These are phyloP conservation scores for Aphanomyces euteiches DNA, from an alignment of 352 stramenopile species.

Conservation along the genomic window DNA sequence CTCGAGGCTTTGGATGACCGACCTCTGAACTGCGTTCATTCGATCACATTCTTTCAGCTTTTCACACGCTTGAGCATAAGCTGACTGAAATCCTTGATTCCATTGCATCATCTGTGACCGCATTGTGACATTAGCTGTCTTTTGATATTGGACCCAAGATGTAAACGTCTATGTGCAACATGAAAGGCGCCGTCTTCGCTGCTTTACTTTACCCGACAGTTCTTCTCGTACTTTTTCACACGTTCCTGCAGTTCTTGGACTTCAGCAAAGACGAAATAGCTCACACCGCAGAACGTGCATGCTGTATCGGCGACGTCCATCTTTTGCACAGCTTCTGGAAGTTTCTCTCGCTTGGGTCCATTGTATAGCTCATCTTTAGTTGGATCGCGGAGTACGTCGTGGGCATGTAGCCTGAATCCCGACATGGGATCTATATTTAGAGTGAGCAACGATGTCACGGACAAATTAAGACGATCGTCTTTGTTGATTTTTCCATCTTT, in stretches of 20 bases:
- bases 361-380: conserved; percentile 70
- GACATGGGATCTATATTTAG: conserved; percentile 15
- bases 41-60: conserved; percentile 36
- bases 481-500: too few relatives aligned
- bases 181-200: too few relatives aligned
- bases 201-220: conserved; percentile 46
- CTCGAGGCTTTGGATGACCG: not conserved
- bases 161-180: conserved; percentile 45
- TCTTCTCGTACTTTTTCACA: conserved; percentile 66
- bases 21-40: conserved; percentile 13
- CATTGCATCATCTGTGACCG: conserved; percentile 37
- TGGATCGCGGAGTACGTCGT: conserved; percentile 49
- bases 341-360: conserved; percentile 48
- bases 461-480: too few relatives aligned
- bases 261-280: conserved; percentile 83
- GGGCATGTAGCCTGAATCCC: conserved; percentile 30
- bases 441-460: too few relatives aligned
- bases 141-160: conserved; percentile 63
- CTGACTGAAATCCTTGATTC: not conserved
- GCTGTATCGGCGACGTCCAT: conserved; percentile 65
- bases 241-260: conserved; percentile 69
- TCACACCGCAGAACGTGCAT: conserved; percentile 81
- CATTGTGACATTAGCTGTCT: conserved; percentile 41
- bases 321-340: conserved; percentile 66
- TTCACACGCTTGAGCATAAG: not conserved